Percentiles rank a stretch among this genome's conserved stretches.
Conservation (phyloP, 1,284 basidiomycete genomes). For the Irpex sp. region DNA sequence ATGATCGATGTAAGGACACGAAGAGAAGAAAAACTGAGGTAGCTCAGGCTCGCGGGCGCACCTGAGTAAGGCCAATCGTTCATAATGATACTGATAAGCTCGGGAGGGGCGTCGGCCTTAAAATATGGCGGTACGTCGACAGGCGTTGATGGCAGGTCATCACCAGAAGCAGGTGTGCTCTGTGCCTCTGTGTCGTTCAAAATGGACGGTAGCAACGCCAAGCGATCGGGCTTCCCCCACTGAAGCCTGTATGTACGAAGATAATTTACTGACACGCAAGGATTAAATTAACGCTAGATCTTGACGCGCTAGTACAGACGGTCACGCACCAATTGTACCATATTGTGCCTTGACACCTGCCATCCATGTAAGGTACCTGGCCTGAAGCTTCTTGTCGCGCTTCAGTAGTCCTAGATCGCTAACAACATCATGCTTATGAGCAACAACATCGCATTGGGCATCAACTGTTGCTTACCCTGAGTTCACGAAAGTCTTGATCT, state of each 20-base stretch:
- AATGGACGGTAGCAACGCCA: constrained; percentile 40
- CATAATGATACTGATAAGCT: constrained; percentile 64
- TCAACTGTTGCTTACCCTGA: constrained; percentile 45
- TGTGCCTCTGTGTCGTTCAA: constrained; percentile 13
- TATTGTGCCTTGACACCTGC: constrained; percentile 49
- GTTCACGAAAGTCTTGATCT: constrained; percentile 71
- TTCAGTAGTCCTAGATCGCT: constrained; percentile 76
- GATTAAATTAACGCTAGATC: not conserved
- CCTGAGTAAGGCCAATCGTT: constrained; percentile 86
- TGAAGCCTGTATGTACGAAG: constrained; percentile 58
- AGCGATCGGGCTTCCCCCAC: constrained; percentile 65
- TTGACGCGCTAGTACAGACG: not conserved
- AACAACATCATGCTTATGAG: not conserved
- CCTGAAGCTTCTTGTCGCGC: constrained; percentile 62
- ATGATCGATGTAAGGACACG: not conserved
- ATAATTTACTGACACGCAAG: constrained; percentile 48
- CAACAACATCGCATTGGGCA: no score
- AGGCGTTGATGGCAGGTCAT: constrained; percentile 21
- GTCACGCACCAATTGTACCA: constrained; percentile 55
- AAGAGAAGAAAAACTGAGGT: not conserved
- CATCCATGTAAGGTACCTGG: constrained; percentile 57
- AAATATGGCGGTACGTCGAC: constrained; percentile 49
- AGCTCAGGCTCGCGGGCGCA: constrained; percentile 22
- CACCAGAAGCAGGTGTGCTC: not conserved
- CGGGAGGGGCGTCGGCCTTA: constrained; percentile 49